Base-by-base conservation (phyloP, 2,329 filamentous ascomycete species). In the Arthrobotrys sinensis region DNA sequence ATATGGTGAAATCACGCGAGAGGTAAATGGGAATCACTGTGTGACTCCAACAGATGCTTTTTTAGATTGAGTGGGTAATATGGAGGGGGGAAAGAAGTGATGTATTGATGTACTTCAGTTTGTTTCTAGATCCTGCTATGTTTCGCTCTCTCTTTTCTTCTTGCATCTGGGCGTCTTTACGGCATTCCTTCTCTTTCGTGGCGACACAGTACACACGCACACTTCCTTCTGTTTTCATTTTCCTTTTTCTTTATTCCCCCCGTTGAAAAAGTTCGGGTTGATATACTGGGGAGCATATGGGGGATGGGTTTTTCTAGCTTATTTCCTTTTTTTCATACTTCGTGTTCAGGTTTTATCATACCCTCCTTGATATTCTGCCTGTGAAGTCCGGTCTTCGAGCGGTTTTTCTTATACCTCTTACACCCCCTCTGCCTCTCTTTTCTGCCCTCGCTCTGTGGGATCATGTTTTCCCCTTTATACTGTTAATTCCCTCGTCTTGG, bases 221-320 rank as follows among this genome's bases (percentile, higher is more conserved):
- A 24, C 45, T 28, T 45, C 40, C 32, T 12, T 46, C 10, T 21
- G 46, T 46, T 40, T 36, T 19, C 12, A 12, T 60, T 7, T n/a
- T 60, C 8, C 21, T 3, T 28, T 43, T 60, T 19, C 34, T 28
- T 65, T 32, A 19, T 50, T 3, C 11, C 28, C 60, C 12, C 43
- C 12, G 10, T 5, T 36, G 50, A 60, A 65, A 70, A 53, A 64
- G 32, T 53, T 68, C 46, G 66, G 67, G 50, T 50, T 69, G 14
- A 36, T 28, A 55, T 63, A 62, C 65, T 21, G 21, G 53, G 52
- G 40, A 69, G 60, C 52, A 60, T 63, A 36, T 36, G 69, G 32
- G 53, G 65, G 73, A 28, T 4, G 43, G 50, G 32, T 32, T 73
- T 64, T 77, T 73, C 67, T 38, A 57, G 73, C 62, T 38, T 71